Conservation (phyloP, 257 asterid species). For the Fraxinus americana region DNA sequence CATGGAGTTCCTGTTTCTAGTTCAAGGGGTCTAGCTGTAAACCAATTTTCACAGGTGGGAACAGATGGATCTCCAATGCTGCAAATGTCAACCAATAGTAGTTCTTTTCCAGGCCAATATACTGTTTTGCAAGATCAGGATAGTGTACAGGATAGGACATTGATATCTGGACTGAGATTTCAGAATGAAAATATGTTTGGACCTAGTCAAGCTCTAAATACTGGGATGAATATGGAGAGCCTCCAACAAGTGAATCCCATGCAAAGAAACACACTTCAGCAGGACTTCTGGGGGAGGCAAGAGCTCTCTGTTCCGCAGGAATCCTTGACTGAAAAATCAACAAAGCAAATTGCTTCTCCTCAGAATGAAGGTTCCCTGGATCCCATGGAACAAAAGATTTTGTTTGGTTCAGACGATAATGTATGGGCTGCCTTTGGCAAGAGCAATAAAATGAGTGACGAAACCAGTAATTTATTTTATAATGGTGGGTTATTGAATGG, state of each 20-base stretch:
- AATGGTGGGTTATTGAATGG: conserved; percentile 50
- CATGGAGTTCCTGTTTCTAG: conserved; percentile 85
- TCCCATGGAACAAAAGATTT: conserved; percentile 84
- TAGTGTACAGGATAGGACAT: conserved; percentile 42
- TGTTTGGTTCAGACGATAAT: conserved; percentile 85
- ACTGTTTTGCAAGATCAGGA: conserved; percentile 43
- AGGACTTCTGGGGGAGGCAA: conserved; percentile 42
- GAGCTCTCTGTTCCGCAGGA: conserved; percentile 43
- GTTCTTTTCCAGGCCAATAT: conserved; percentile 46
- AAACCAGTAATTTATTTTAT: conserved; percentile 52
- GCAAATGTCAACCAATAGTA: conserved; percentile 48
- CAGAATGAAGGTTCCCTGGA: conserved; percentile 67
- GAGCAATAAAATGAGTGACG: conserved; percentile 50
- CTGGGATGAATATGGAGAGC: conserved; percentile 37
- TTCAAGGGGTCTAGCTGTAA: conserved; percentile 60
- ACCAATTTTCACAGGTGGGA: conserved; percentile 56
- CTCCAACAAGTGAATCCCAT: conserved; percentile 51
- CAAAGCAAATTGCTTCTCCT: conserved; percentile 41
- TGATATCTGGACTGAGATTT: conserved; percentile 46
- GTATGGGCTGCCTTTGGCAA: conserved; percentile 77
- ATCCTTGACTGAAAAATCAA: conserved; percentile 42
- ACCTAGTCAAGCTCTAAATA: conserved; percentile 43
- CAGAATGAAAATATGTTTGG: conserved; percentile 51
- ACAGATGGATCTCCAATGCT: conserved; percentile 49
- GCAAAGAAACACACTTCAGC: conserved; percentile 46